phyloP scores from a whole-genome alignment of 2,329 filamentous ascomycete genomes.

The Geoglossum cookeanum region DNA sequence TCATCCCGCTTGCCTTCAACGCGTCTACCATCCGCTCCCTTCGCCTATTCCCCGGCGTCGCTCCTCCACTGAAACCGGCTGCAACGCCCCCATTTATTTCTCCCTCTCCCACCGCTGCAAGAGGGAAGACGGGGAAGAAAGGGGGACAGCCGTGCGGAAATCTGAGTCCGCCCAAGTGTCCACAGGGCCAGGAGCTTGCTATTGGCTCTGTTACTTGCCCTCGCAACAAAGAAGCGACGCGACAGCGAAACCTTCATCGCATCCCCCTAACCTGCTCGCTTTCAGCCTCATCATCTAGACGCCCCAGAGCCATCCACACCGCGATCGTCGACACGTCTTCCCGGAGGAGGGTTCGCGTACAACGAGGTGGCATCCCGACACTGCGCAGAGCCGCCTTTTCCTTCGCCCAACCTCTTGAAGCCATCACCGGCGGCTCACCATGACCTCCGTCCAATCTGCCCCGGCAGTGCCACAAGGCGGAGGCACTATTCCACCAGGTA shows the following conservation, averaged over 20 bases:
- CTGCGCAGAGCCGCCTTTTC: neutral
- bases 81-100: neutral
- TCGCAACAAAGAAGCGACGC: neutral
- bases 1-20: neutral
- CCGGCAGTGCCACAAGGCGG: slow-evolving; percentile 49
- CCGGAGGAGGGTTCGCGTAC: slow-evolving; percentile 1
- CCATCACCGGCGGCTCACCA: slow-evolving; percentile 18
- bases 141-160: neutral
- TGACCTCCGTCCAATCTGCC: slow-evolving; percentile 65
- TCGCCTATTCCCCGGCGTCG: neutral
- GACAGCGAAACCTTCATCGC: slow-evolving; percentile 2
- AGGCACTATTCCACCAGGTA: slow-evolving; percentile 40
- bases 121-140: neutral
- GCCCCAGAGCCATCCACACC: neutral
- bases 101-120: neutral
- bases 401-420: neutral
- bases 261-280: slow-evolving; percentile 2
- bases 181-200: neutral
- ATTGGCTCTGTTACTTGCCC: neutral
- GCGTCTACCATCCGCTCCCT: neutral
- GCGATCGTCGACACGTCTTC: slow-evolving; percentile 1
- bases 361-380: neutral
- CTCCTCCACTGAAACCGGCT: neutral
- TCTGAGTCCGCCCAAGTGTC: neutral
- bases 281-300: slow-evolving; percentile 1